Base-by-base conservation (phyloP, 805 yeast species). In the Pichia manshurica region DNA sequence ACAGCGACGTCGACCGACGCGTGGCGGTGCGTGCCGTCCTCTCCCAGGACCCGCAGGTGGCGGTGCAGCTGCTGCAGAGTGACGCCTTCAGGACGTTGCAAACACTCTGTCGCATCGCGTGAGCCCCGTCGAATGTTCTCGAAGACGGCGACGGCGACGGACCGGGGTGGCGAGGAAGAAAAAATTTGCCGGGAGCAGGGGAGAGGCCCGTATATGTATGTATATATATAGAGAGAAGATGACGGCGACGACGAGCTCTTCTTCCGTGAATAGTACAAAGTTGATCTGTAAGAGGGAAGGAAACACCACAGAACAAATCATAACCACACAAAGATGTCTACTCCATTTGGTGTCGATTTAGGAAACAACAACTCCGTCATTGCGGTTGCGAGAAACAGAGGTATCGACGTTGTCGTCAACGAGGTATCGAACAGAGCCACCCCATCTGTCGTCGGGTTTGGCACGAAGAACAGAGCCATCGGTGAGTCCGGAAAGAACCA, bases 361-460 rank as follows among this genome's bases (percentile, higher is more conserved):
- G 99, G 99, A 74, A 89, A 89, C 75, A 78, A 80, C 77, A 86
- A 79, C 77, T 82, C 96, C 55, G 97, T 91, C 59, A 79, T 91
- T 66, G 98, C 95, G 38, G 84, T 95, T 66, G 99, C 99, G 54
- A 85, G 91, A 69, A 93, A 91, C 81, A 84, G 98, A 76, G 98
- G 98, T 66, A 93, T 93, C 66, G 99, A 93, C 70, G 84, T 93
- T 62, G 87, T 93, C 62, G 98, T 93, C 73, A 93, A 93, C 68
- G 99, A 93, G 73, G 98, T 93, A 42, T 90, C 98, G 49, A 93
- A 93, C 84, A 85, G 99, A 72, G 70, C 95, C 57, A 93, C 99
- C 31, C 99, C 99, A 56, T 65, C 80, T 19, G 68, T 70, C 56
- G 93, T 93, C 58, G 98, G 96, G 31, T 93, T 93, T 60, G 97